Percentiles rank a stretch among this genome's conserved stretches.
These are phyloP conservation scores for Chaetothyriales sp. DNA, from an alignment of 2,329 filamentous ascomycete genomes.

Conservation along the genomic window DNA sequence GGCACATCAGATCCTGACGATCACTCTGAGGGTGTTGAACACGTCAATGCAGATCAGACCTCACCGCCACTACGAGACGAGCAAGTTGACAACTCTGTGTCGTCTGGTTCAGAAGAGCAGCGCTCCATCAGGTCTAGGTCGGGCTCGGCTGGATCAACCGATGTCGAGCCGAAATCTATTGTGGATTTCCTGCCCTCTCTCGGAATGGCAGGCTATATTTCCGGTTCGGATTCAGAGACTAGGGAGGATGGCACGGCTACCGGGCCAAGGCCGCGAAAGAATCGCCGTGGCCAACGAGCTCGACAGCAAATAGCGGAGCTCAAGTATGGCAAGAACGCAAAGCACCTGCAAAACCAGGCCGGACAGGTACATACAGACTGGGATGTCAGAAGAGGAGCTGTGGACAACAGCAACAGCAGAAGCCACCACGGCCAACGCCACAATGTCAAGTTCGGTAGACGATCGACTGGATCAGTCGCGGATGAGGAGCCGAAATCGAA, in stretches of 20 bases:
- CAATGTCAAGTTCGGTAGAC: slow-evolving; percentile 1
- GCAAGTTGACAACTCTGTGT: slow-evolving; percentile 1
- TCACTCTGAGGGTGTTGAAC: slow-evolving; percentile 1
- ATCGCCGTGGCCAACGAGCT: slow-evolving; percentile 47
- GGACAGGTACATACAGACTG: slow-evolving; percentile 37
- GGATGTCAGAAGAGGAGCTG: slow-evolving; percentile 45
- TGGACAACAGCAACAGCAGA: slow-evolving; percentile 5
- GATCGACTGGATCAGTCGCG: slow-evolving; percentile 6
- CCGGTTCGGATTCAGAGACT: slow-evolving; percentile 43
- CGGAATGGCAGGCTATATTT: slow-evolving; percentile 46
- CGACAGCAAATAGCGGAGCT: slow-evolving; percentile 47
- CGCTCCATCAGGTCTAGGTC: not conserved
- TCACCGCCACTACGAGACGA: slow-evolving; percentile 1
- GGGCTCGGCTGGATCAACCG: not conserved
- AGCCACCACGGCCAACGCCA: not conserved
- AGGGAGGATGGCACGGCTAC: slow-evolving; percentile 29
- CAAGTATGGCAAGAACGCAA: slow-evolving; percentile 44
- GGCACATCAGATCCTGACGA: slow-evolving; percentile 2
- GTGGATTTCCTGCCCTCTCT: slow-evolving; percentile 42
- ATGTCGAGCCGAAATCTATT: not conserved
- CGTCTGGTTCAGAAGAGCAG: not conserved
- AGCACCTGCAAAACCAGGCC: slow-evolving; percentile 37
- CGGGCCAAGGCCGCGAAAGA: slow-evolving; percentile 28
- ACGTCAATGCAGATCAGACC: not conserved
- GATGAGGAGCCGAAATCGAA: slow-evolving; percentile 5